Percentiles rank a stretch among this genome's conserved stretches.
phyloP scores from a whole-genome alignment of 2,329 filamentous ascomycete species.

The Apiospora marii region DNA sequence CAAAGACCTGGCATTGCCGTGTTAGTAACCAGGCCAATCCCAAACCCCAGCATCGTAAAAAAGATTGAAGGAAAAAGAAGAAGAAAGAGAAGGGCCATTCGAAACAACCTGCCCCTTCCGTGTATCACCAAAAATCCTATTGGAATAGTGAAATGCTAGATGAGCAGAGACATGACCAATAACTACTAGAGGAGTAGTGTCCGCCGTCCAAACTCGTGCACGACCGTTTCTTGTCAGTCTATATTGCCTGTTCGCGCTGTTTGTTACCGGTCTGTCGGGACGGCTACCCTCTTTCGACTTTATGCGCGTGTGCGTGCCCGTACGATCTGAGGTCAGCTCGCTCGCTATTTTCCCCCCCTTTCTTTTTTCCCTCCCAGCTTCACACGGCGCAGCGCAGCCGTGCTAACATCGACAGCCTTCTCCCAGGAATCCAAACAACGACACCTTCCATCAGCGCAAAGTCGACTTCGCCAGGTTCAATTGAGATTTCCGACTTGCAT shows the following conservation, averaged over 20 bases:
- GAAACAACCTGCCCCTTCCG: neutral
- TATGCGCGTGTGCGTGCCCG: neutral
- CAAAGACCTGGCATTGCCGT: neutral
- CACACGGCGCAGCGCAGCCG: constrained; percentile 8
- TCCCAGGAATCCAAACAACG: neutral
- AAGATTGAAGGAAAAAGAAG: neutral
- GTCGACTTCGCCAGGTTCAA: neutral
- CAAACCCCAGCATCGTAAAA: neutral
- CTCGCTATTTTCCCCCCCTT: neutral
- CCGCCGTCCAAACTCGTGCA: neutral
- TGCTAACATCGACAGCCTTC: neutral
- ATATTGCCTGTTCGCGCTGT: neutral
- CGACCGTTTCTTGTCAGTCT: constrained; percentile 12
- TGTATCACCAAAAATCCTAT: neutral
- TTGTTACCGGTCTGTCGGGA: constrained; percentile 10
- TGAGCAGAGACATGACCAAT: neutral
- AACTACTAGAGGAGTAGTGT: constrained; percentile 1
- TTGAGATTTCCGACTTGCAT: neutral
- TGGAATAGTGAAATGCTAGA: neutral
- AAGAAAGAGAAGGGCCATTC: neutral
- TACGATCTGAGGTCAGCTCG: neutral
- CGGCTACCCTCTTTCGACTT: neutral
- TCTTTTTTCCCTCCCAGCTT: neutral
- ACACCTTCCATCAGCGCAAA: neutral
- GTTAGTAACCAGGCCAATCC: neutral